Evolutionary conservation across 169 alveolate species (phyloP), one percentile per base, ranked within the genome.

Genomic region (Cardiosporidium cionae): DNA sequence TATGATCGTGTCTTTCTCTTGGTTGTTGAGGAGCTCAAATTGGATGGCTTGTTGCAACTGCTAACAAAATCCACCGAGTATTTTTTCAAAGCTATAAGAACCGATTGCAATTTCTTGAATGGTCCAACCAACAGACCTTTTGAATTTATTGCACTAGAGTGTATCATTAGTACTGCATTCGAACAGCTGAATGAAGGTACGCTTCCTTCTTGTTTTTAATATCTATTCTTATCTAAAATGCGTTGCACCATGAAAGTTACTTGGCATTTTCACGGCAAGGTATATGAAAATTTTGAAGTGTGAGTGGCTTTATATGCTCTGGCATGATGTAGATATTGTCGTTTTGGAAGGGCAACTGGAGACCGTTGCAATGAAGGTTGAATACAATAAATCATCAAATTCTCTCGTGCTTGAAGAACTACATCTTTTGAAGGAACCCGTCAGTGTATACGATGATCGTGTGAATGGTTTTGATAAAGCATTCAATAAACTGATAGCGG

Each of bases 351-450:
- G 78, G 32, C 70, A 84, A 37, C 81, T 74, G 68, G 73, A 77
- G 0, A 84, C 80, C 31, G 75, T 72, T 22, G 79, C 76, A 52
- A 72, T 70, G 36, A 32, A 82, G 4, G 65, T 80, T 31, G 34
- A 72, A 31, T 74, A 64, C 28, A 83, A 78, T 28, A 76, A 75
- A 35, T 86, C 84, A 37, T 78, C 82, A 53, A 83, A 83, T 34
- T 85, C 89, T 7, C 65, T 83, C 54, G 74, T 86, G 28, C 78
- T 70, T 73, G 79, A 77, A 31, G 79, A 83, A 34, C 83, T 89
- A 63, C 94, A 89, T 76, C 81, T 86, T 22, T 76, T 89, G 54
- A 89, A 89, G 74, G 90, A 87, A 72, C 93, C 93, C 23, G 75
- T 85, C 9, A 77, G 73, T 23, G 53, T 79, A 29, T 79, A 78